Base-by-base conservation (phyloP, 495 filamentous ascomycete genomes). In the Copromyces sp. region DNA sequence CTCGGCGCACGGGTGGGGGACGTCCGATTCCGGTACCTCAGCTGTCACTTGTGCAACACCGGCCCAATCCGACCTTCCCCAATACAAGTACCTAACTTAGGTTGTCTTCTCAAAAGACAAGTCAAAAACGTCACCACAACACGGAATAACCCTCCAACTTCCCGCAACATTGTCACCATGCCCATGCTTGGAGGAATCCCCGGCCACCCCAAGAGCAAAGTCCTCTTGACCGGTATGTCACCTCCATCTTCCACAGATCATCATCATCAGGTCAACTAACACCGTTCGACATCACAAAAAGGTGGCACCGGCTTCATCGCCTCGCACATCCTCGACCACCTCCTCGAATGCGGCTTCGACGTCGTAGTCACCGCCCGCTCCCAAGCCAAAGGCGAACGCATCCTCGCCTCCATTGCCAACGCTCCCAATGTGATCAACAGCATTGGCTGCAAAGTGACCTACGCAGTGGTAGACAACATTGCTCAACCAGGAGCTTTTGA, bases 301-400 rank as follows among this genome's bases (percentile, higher is more conserved):
- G 82, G 82, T 2, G 82, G 82, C 0, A 82, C 77, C 9, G 82
- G 82, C 68, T 84, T 84, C 72, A 79, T 84, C 35, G 82, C 82
- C 68, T 82, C 81, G 0, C 82, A 84, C 44, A 77, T 84, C 35
- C 74, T 84, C 2, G 78, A 83, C 65, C 69, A 53, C 16, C 74
- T 84, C 9, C 73, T 83, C 3, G 76, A 79, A n/a, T 35, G 9
- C 69, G 83, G 82, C 20, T 84, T 79, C 68, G 72, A 74, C 0
- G 80, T 84, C 3, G 80, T 84, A 0, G 78, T 82, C 0, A 84
- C 83, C 7, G 82, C 75, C 4, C 76, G 83, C 16, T 84, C 83
- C 3, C 59, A 81, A 2, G 83, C 80, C 40, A 84, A 84, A 44
- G 83, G 83, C 7, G 68, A 73, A 0, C 74, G 77, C 0, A 78